phyloP scores from a whole-genome alignment of 2,329 filamentous ascomycete genomes.

The Clonostachys solani region DNA sequence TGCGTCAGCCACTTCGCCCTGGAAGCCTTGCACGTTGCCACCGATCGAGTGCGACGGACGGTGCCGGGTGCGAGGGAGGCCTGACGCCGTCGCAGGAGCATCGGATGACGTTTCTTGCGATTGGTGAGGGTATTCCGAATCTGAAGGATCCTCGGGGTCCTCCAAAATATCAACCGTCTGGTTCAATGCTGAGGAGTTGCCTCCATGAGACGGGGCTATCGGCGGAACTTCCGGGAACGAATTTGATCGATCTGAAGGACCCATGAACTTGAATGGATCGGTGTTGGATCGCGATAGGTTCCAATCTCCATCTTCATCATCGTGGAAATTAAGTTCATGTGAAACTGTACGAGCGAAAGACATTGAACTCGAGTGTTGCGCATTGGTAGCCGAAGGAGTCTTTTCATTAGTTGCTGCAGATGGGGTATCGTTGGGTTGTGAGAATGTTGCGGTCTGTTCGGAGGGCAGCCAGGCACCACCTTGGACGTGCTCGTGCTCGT shows the following conservation, averaged over 20 bases:
- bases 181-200: conserved; percentile 18
- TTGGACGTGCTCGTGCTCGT: conserved; percentile 3
- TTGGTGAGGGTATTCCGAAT: conserved; percentile 15
- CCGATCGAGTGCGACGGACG: conserved; percentile 31
- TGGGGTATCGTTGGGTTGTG: not conserved
- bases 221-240: conserved; percentile 57
- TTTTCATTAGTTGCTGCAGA: not conserved
- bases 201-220: conserved; percentile 9
- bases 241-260: conserved; percentile 53
- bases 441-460: conserved; percentile 6
- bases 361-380: conserved; percentile 55
- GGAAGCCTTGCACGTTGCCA: conserved; percentile 32
- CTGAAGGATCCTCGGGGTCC: conserved; percentile 40
- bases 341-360: conserved; percentile 63
- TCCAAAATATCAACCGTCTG: conserved; percentile 47
- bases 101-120: conserved; percentile 28
- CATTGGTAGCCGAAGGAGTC: not conserved
- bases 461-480: conserved; percentile 13
- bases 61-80: not conserved
- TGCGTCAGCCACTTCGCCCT: conserved; percentile 44
- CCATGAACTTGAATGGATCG: conserved; percentile 58
- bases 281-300: conserved; percentile 44
- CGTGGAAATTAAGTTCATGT: conserved; percentile 55
- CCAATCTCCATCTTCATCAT: conserved; percentile 58
- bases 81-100: conserved; percentile 8